phyloP scores from a whole-genome alignment of 2,329 filamentous ascomycete species.

The Fusarium tanahbumbuense region DNA sequence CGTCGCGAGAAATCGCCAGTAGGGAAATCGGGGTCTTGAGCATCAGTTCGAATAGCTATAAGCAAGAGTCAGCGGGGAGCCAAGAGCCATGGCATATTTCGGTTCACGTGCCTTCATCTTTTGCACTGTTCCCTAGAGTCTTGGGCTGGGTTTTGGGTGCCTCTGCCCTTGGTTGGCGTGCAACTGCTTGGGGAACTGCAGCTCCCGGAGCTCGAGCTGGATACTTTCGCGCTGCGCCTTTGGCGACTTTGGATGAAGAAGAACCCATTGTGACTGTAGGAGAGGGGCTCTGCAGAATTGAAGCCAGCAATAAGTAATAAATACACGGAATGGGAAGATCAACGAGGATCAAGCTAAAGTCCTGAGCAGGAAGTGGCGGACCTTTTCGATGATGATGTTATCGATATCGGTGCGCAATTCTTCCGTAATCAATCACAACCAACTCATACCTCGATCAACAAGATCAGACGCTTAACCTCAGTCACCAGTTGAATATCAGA shows the following conservation, averaged over 20 bases:
- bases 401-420: conserved; percentile 40
- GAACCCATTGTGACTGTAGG: conserved; percentile 54
- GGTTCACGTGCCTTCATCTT: conserved; percentile 38
- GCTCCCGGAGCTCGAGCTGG: conserved; percentile 53
- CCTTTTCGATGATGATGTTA: conserved; percentile 37
- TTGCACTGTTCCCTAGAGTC: conserved; percentile 21
- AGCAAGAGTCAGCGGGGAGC: conserved; percentile 18
- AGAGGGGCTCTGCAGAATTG: not conserved
- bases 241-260: conserved; percentile 59
- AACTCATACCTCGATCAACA: not conserved
- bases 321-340: not conserved
- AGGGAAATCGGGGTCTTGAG: conserved; percentile 55
- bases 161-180: conserved; percentile 32
- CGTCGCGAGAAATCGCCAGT: conserved; percentile 62
- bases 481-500: not conserved
- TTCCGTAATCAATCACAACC: conserved; percentile 34
- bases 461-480: not conserved
- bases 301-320: conserved; percentile 1
- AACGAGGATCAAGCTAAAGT: not conserved
- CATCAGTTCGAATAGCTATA: conserved; percentile 56
- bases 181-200: conserved; percentile 35
- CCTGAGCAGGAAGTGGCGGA: conserved; percentile 14
- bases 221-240: conserved; percentile 57
- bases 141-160: conserved; percentile 21
- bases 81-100: not conserved